These are phyloP conservation scores for Dacryopinax spathularia DNA, from an alignment of 768 basidiomycete species.

Conservation along the genomic window DNA sequence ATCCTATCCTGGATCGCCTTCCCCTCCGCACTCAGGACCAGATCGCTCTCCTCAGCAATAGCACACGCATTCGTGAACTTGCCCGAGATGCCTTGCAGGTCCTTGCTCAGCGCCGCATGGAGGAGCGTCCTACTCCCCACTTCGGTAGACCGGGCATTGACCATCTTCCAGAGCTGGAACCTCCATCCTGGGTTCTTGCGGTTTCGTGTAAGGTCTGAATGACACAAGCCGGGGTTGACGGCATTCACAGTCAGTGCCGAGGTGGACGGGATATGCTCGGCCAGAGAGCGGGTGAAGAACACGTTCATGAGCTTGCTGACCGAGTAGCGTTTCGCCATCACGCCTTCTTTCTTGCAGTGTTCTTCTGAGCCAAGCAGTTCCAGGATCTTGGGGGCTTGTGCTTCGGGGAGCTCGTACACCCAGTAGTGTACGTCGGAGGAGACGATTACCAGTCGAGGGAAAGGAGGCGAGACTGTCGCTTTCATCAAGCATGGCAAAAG, in stretches of 20 bases:
- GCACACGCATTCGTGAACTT: constrained; percentile 5
- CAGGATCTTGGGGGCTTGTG: background rate
- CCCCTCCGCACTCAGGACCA: background rate
- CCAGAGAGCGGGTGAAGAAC: constrained; percentile 9
- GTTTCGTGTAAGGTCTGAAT: constrained; percentile 6
- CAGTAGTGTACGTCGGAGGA: constrained; percentile 32
- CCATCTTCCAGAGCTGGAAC: background rate
- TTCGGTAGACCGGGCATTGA: constrained; percentile 6
- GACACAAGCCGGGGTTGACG: constrained; percentile 9
- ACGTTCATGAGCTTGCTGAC: constrained; percentile 8
- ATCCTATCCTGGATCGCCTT: background rate
- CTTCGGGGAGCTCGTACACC: background rate
- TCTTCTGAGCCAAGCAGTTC: background rate
- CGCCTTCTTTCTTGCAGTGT: background rate
- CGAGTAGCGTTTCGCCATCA: background rate
- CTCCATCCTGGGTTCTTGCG: background rate
- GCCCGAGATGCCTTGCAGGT: background rate
- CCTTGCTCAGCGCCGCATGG: constrained; percentile 4
- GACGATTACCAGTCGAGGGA: constrained; percentile 30
- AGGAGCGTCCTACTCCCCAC: constrained; percentile 6
- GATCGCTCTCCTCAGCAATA: constrained; percentile 8
- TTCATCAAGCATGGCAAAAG: constrained; percentile 32
- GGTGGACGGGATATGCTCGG: background rate
- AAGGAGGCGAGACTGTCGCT: constrained; percentile 23
- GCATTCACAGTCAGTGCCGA: constrained; percentile 5